Conservation (phyloP, 441 rosid species). For the Erodium trifolium region DNA sequence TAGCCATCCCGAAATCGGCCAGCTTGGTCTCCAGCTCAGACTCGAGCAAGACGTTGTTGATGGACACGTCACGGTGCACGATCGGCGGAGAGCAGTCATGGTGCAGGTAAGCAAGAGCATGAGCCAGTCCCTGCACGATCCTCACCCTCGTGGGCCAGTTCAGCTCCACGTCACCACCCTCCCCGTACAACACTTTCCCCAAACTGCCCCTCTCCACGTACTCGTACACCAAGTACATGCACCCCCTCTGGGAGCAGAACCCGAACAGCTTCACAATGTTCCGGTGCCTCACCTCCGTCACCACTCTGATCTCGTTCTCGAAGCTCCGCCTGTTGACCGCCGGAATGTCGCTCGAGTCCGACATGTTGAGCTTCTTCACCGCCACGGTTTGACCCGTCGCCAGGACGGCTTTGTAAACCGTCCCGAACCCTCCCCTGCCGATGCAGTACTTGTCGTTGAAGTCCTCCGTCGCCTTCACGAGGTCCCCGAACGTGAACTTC, state of each 20-base stretch:
- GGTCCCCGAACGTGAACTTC: conserved; percentile 46
- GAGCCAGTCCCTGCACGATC: conserved; percentile 51
- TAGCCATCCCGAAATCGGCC: conserved; percentile 58
- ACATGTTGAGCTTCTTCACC: conserved; percentile 40
- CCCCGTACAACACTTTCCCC: conserved; percentile 32
- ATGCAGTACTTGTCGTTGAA: conserved; percentile 47
- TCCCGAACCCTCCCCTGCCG: conserved; percentile 65
- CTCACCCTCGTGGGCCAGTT: conserved; percentile 41
- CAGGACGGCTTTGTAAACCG: conserved; percentile 46
- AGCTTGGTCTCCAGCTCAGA: conserved; percentile 40
- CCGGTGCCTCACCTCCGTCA: conserved; percentile 53
- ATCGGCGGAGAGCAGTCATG: conserved; percentile 49
- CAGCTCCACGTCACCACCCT: conserved; percentile 23
- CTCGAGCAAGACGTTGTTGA: conserved; percentile 49
- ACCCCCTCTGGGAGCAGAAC: conserved; percentile 39
- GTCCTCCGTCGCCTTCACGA: conserved; percentile 45
- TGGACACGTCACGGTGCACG: conserved; percentile 48
- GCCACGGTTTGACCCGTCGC: conserved; percentile 45
- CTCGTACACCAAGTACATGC: conserved; percentile 52
- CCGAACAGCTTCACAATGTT: conserved; percentile 57
- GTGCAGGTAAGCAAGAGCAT: conserved; percentile 58
- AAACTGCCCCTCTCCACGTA: conserved; percentile 47
- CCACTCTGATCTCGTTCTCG: conserved; percentile 47
- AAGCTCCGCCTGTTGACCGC: conserved; percentile 34
- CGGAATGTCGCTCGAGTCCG: conserved; percentile 35